Percentiles rank a stretch among this genome's conserved stretches.
Conservation (phyloP, 306 rosid species). For the Lathyrus tuberosus region DNA sequence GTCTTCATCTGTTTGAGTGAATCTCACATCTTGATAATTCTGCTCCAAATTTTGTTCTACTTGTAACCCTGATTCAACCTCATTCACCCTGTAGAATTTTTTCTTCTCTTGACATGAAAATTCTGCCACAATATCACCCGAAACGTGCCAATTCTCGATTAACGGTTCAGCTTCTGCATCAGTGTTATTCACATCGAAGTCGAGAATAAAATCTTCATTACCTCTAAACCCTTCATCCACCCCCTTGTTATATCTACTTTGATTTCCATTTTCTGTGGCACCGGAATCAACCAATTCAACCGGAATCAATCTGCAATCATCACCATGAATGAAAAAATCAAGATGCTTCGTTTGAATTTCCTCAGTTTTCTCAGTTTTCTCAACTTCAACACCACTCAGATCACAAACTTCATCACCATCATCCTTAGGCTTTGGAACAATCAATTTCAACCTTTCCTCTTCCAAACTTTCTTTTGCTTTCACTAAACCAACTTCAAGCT, state of each 20-base stretch:
- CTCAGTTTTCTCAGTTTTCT: constrained; percentile 34
- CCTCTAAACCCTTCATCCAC: constrained; percentile 46
- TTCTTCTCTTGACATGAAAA: constrained; percentile 40
- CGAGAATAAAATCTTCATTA: constrained; percentile 74
- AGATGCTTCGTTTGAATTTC: constrained; percentile 61
- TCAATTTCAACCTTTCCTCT: constrained; percentile 40
- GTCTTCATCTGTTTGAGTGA: constrained; percentile 45
- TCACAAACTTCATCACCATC: constrained; percentile 42
- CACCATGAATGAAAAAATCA: constrained; percentile 79
- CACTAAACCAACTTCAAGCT: constrained; percentile 40
- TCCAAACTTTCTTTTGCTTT: constrained; percentile 42
- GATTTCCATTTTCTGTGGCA: constrained; percentile 37
- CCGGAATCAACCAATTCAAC: constrained; percentile 62
- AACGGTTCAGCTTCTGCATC: constrained; percentile 55
- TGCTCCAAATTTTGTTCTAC: too few species aligned
- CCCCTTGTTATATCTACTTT: constrained; percentile 43
- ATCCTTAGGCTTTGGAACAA: constrained; percentile 11
- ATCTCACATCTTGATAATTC: constrained; percentile 36
- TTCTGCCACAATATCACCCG: constrained; percentile 47
- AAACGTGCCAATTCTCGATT: constrained; percentile 69
- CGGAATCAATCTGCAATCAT: constrained; percentile 83
- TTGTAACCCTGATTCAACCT: constrained; percentile 33
- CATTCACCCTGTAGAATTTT: constrained; percentile 30
- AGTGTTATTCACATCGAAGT: constrained; percentile 54
- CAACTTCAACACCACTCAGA: constrained; percentile 38